Conservation (phyloP, 345 rosid species). For the Brassica juncea region DNA sequence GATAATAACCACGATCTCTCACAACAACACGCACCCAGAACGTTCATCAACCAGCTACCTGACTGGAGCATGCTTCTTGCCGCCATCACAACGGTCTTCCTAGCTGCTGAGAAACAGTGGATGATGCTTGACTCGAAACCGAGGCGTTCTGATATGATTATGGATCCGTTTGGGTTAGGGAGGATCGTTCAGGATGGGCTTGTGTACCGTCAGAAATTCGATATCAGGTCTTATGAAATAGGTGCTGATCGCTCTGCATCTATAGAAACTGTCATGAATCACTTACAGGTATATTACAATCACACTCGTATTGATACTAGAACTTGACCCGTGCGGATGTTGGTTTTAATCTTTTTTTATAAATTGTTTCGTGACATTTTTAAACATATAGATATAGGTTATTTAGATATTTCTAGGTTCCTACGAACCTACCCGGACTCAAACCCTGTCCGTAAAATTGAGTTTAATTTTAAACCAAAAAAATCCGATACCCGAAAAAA, state of each 20-base stretch:
- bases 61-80: conserved; percentile 99
- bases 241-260: conserved; percentile 99
- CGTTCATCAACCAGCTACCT: conserved; percentile 91
- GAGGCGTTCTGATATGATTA: conserved; percentile 74
- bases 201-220: conserved; percentile 81
- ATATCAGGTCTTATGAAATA: conserved; percentile 94
- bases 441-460: no score
- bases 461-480: no score
- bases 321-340: no score
- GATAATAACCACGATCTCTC: conserved; percentile 44
- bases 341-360: no score
- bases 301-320: no score
- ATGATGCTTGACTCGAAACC: conserved; percentile 99
- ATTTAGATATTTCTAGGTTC: no score
- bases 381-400: no score
- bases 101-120: conserved; percentile 99
- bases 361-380: no score
- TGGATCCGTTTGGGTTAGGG: conserved; percentile 84
- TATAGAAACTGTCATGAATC: conserved; percentile 95
- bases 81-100: conserved; percentile 89
- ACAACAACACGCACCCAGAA: conserved; percentile 67
- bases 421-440: no score
- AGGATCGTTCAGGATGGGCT: conserved; percentile 90
- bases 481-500: no score
- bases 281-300: conserved; percentile 65